These are phyloP conservation scores for Boletellus ananas DNA, from an alignment of 768 basidiomycete species.

Conservation along the genomic window DNA sequence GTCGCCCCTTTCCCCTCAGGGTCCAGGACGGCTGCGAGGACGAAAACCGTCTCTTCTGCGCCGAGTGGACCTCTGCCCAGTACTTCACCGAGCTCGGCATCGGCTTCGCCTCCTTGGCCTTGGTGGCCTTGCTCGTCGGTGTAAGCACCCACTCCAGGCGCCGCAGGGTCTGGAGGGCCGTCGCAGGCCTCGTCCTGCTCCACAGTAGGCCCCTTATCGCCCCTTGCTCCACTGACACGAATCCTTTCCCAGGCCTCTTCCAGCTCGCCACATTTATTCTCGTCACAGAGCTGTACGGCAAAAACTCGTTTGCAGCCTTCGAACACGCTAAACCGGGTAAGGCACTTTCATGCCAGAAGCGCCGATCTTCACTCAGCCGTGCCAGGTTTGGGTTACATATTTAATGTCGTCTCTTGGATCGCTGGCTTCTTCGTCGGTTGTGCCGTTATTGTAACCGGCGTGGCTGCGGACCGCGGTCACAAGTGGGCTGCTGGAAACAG, in stretches of 20 bases:
- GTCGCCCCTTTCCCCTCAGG: constrained; percentile 61
- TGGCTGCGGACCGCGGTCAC: constrained; percentile 45
- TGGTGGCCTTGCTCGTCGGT: constrained; percentile 60
- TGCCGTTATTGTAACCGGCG: constrained; percentile 59
- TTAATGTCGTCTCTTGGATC: constrained; percentile 62
- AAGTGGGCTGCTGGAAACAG: constrained; percentile 77
- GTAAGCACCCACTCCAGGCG: constrained; percentile 70
- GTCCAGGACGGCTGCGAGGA: constrained; percentile 45
- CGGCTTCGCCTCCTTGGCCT: constrained; percentile 58
- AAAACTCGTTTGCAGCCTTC: constrained; percentile 45
- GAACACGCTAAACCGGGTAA: constrained; percentile 58
- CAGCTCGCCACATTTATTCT: constrained; percentile 61
- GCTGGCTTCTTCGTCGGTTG: constrained; percentile 47
- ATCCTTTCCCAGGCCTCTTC: constrained; percentile 42
- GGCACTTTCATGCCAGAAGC: constrained; percentile 12
- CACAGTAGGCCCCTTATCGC: constrained; percentile 41
- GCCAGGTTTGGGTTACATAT: constrained; percentile 57
- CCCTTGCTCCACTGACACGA: neutral
- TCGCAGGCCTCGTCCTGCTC: constrained; percentile 58
- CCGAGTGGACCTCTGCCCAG: constrained; percentile 66
- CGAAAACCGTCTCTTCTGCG: constrained; percentile 58
- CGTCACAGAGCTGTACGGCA: constrained; percentile 57
- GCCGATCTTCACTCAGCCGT: neutral
- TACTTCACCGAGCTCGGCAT: constrained; percentile 63
- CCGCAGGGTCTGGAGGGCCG: constrained; percentile 72